Percentiles rank a stretch among this genome's conserved stretches.
Conservation (phyloP, 768 basidiomycete species). For the Leccinum sublutescens region DNA sequence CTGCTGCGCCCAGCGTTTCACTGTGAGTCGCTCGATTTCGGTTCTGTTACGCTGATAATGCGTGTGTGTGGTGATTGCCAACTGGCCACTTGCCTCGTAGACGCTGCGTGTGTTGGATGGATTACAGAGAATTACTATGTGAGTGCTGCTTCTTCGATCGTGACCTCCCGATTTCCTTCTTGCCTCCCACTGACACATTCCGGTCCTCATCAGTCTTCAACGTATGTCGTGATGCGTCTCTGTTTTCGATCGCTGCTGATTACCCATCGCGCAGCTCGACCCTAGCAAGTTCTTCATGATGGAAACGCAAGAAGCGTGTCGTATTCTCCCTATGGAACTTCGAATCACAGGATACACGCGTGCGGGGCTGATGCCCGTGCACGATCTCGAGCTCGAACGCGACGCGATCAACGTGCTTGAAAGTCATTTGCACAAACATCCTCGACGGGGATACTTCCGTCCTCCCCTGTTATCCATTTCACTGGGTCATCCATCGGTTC, state of each 20-base stretch:
- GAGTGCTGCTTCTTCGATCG: slow-evolving; percentile 23
- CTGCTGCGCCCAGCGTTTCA: slow-evolving; percentile 6
- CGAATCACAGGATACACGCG: slow-evolving; percentile 39
- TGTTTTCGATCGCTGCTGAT: not conserved
- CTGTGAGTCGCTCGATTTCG: slow-evolving; percentile 33
- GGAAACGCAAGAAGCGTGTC: slow-evolving; percentile 43
- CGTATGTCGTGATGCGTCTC: slow-evolving; percentile 4
- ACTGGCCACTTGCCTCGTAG: slow-evolving; percentile 26
- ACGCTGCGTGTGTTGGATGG: slow-evolving; percentile 58
- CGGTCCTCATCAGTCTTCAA: slow-evolving; percentile 19
- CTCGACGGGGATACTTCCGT: slow-evolving; percentile 17
- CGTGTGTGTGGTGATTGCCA: not conserved
- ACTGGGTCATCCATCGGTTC: slow-evolving; percentile 45
- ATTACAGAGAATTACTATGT: slow-evolving; percentile 55
- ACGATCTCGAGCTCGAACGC: slow-evolving; percentile 2
- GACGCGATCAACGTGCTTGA: slow-evolving; percentile 19
- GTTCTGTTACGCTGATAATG: no score
- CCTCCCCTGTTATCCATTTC: slow-evolving; percentile 53
- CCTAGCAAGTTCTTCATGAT: slow-evolving; percentile 30
- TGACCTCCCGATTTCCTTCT: not conserved
- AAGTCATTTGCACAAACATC: not conserved
- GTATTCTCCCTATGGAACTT: slow-evolving; percentile 54
- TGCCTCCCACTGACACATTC: not conserved
- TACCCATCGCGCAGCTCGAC: slow-evolving; percentile 18
- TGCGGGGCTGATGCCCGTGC: slow-evolving; percentile 21